Evolutionary conservation across 371 early-diverging fungal species (phyloP), one percentile per base, ranked within the genome.

Genomic region (Circinella umbellata): DNA sequence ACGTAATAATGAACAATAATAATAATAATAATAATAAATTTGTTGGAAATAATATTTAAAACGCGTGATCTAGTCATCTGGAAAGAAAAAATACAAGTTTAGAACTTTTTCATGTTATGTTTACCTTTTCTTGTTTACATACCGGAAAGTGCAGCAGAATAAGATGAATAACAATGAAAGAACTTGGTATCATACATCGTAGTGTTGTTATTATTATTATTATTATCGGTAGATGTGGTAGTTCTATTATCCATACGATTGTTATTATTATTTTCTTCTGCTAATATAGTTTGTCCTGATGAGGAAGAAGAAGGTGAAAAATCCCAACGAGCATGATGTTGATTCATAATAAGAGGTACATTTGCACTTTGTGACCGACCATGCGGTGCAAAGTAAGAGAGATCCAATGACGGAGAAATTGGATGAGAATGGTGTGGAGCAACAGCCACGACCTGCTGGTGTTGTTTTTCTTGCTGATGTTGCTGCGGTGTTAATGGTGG

Each of bases 331-430:
- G 57, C 13, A 18, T 18, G 54, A 7, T 54, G 57, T 6, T 18
- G 34, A 34, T 57, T 57, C 35, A 57, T 34, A 34, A 57, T 57
- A n/a, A 57, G 57, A 7, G 57, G 57, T n/a, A 57, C 55, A 35
- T 65, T 65, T 3, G 66, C 66, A 37, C 66, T 65, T 15, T 51
- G 51, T 9, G 66, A 65, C 38, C 66, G 51, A 18, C 51, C 53
- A 17, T 65, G 66, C 8, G 66, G 54, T 11, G 57, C 57, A 57
- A 57, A 57, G 34, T 57, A 57, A 7, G 20, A 57, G 14, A 34
- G 3, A 57, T 34, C 57, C 34, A 34, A 34, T 57, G 11, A 34
- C 27, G 57, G 20, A 8, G 57, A 27, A 11, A 57, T 27, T 57
- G 57, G 10, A 57, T 54, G 54, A 54, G 27, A 27, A 2, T 27